Conservation (phyloP, 805 yeast species). For the Millerozyma miso region DNA sequence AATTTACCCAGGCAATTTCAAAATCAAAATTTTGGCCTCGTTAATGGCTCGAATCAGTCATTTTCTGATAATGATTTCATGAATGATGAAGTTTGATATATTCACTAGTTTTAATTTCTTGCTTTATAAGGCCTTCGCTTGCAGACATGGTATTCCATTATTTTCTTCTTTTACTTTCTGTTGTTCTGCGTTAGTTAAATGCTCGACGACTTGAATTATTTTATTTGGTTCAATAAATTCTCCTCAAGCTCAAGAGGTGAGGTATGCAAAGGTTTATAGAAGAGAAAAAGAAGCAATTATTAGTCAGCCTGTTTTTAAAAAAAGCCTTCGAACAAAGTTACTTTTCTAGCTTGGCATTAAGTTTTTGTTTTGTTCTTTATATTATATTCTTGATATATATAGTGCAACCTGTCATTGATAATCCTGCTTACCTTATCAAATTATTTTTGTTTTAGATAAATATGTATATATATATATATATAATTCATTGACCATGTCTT, state of each 20-base stretch:
- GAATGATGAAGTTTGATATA: constrained; percentile 14
- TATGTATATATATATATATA: background rate
- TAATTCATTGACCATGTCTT: constrained; percentile 17
- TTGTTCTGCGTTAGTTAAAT: background rate
- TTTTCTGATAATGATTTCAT: constrained; percentile 20
- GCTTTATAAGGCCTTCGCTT: background rate
- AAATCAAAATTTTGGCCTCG: constrained; percentile 18
- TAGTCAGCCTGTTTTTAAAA: background rate
- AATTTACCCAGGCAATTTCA: constrained; percentile 80
- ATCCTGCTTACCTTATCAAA: constrained; percentile 2
- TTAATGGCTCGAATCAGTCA: constrained; percentile 16
- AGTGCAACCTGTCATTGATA: constrained; percentile 7
- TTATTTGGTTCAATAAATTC: background rate
- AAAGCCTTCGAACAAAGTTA: background rate
- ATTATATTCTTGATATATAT: constrained; percentile 3
- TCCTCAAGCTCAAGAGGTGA: background rate
- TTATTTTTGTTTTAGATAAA: background rate
- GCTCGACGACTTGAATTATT: background rate
- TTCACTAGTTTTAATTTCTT: background rate
- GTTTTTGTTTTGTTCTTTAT: background rate
- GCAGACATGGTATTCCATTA: background rate
- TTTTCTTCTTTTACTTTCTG: background rate
- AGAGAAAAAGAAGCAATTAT: background rate
- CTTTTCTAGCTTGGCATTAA: background rate
- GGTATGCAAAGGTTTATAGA: background rate